Conservation (phyloP, 2,329 filamentous ascomycete species). For the Chrysosporium keratinophilum region DNA sequence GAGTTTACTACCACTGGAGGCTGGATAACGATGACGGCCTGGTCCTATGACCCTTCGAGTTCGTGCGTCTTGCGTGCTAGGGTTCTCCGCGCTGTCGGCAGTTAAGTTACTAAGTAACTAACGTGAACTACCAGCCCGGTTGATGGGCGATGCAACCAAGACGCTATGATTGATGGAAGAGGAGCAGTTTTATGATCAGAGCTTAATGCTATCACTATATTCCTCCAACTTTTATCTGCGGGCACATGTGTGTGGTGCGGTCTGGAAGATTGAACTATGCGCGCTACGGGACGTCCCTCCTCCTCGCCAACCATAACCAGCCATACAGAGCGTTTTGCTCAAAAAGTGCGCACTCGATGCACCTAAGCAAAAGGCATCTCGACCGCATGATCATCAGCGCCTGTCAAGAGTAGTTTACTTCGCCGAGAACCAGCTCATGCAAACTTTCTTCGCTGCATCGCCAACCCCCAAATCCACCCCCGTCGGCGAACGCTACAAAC, state of each 20-base stretch:
- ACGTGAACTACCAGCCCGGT: no score
- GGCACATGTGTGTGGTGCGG: not conserved
- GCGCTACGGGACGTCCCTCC: not conserved
- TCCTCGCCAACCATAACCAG: not conserved
- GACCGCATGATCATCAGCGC: not conserved
- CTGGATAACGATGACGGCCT: no score
- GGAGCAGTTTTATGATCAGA: no score
- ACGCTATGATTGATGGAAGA: not conserved
- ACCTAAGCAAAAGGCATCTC: not conserved
- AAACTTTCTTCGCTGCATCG: not conserved
- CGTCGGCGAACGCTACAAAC: not conserved
- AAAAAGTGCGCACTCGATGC: no score
- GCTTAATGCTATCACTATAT: not conserved
- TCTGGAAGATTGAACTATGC: not conserved
- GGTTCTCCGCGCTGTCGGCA: no score
- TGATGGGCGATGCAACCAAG: not conserved
- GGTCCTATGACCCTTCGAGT: no score
- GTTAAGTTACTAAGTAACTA: no score
- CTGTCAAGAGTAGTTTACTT: not conserved
- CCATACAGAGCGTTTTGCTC: not conserved
- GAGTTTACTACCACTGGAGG: no score
- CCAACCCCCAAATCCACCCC: not conserved
- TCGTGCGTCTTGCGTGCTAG: no score
- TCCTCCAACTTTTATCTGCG: not conserved
- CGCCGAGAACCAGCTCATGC: not conserved